Percentiles rank a stretch among this genome's conserved stretches.
These are phyloP conservation scores for Boletus sp. DNA, from an alignment of 1,284 basidiomycete species.

Conservation along the genomic window DNA sequence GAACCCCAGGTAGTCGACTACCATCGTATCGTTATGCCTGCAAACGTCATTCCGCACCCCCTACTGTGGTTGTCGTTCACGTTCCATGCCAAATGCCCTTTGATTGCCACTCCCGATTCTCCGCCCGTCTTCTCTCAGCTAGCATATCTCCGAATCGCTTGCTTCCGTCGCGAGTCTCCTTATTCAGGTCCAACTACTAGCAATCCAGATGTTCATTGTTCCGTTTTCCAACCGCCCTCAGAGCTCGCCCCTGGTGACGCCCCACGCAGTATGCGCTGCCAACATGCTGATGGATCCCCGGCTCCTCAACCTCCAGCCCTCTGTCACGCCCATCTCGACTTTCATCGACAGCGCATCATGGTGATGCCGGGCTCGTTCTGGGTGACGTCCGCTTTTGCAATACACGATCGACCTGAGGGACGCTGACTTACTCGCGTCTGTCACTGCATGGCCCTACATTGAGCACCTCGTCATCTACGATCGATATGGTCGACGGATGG, in stretches of 20 bases:
- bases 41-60: slow-evolving; percentile 2
- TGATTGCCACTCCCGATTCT: neutral
- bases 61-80: slow-evolving; percentile 11
- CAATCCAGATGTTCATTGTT: neutral
- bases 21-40: neutral
- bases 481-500: slow-evolving; percentile 10
- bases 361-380: neutral
- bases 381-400: slow-evolving; percentile 1
- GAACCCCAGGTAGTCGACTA: slow-evolving; percentile 9
- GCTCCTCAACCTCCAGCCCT: neutral
- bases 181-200: slow-evolving; percentile 3
- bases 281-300: neutral
- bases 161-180: slow-evolving; percentile 7
- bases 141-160: slow-evolving; percentile 5
- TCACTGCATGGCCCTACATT: slow-evolving; percentile 6
- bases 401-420: slow-evolving; percentile 8
- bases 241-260: neutral
- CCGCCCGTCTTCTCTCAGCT: slow-evolving; percentile 8
- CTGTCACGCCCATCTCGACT: neutral
- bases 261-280: neutral
- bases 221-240: neutral
- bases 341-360: neutral
- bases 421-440: neutral
- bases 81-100: neutral
- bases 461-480: slow-evolving; percentile 8